Evolutionary conservation across 106 monocot species (phyloP).

Genomic region (Allium sativum): DNA sequence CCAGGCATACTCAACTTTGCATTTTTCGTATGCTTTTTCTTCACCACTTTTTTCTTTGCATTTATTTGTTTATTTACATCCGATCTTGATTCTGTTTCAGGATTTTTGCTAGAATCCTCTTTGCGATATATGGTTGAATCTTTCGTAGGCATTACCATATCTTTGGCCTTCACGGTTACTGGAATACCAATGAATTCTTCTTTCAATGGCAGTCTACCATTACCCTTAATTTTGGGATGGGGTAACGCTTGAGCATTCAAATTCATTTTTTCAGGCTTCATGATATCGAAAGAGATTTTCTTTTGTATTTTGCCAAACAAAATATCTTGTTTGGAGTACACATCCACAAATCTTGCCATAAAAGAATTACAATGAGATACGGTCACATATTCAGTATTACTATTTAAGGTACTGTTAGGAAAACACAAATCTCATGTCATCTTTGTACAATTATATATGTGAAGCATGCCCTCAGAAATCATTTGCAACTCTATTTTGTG

Average conservation of each 20-base stretch:
- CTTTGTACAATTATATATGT: too few relatives aligned
- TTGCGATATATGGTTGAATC: neutral
- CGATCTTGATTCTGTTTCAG: conserved; percentile 5
- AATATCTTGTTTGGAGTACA: conserved; percentile 38
- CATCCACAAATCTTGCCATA: conserved; percentile 42
- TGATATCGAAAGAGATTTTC: conserved; percentile 32
- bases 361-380: neutral
- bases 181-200: conserved; percentile 8
- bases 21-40: conserved; percentile 17
- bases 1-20: conserved; percentile 25
- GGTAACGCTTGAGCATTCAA: neutral
- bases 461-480: too few relatives aligned
- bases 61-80: conserved; percentile 11
- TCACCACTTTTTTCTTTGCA: conserved; percentile 28
- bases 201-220: conserved; percentile 1
- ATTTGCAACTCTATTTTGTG: too few relatives aligned
- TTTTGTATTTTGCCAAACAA: conserved; percentile 59
- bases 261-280: conserved; percentile 3
- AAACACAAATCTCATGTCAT: too few relatives aligned
- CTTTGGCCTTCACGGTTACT: conserved; percentile 3
- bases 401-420: too few relatives aligned
- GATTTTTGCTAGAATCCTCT: conserved; percentile 1
- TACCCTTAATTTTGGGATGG: neutral
- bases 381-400: too few relatives aligned
- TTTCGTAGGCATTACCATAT: conserved; percentile 1